phyloP scores from a whole-genome alignment of 306 rosid species.

The Castanea sativa region DNA sequence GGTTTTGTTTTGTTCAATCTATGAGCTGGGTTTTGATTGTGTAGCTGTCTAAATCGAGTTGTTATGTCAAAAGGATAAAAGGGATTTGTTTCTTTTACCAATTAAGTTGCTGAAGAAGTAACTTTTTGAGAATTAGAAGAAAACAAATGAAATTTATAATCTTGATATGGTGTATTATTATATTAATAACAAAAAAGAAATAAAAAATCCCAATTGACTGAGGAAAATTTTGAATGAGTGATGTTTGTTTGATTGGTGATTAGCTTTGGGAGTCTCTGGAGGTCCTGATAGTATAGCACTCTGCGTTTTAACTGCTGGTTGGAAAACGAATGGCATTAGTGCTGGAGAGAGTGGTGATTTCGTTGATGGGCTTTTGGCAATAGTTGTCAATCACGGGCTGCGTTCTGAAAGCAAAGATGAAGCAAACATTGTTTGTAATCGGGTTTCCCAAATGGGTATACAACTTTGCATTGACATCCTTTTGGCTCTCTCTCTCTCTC shows the following conservation, averaged over 20 bases:
- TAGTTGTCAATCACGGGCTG: constrained; percentile 85
- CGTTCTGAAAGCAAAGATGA: constrained; percentile 89
- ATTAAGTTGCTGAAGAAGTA: not conserved
- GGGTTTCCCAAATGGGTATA: constrained; percentile 75
- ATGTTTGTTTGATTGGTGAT: constrained; percentile 16
- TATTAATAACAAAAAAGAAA: not conserved
- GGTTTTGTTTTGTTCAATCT: not conserved
- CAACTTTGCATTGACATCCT: not conserved
- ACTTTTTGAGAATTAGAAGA: not conserved
- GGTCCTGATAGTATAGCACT: constrained; percentile 95
- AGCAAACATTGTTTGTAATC: constrained; percentile 53
- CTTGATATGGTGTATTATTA: not conserved
- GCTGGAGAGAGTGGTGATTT: constrained; percentile 41
- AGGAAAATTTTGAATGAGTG: not conserved
- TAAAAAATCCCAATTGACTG: not conserved
- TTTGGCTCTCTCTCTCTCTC: not conserved
- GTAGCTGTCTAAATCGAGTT: not conserved
- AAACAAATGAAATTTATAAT: not conserved
- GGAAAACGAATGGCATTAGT: constrained; percentile 62
- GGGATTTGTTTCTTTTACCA: not conserved
- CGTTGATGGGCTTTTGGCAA: constrained; percentile 71
- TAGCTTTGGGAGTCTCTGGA: constrained; percentile 97
- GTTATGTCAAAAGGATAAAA: not conserved
- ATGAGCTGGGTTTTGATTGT: not conserved
- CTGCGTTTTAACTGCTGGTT: constrained; percentile 65